Percentiles rank a stretch among this genome's conserved stretches.
Evolutionary conservation across 495 filamentous ascomycete species (phyloP).

Genomic region (Lophiotrema nucula): DNA sequence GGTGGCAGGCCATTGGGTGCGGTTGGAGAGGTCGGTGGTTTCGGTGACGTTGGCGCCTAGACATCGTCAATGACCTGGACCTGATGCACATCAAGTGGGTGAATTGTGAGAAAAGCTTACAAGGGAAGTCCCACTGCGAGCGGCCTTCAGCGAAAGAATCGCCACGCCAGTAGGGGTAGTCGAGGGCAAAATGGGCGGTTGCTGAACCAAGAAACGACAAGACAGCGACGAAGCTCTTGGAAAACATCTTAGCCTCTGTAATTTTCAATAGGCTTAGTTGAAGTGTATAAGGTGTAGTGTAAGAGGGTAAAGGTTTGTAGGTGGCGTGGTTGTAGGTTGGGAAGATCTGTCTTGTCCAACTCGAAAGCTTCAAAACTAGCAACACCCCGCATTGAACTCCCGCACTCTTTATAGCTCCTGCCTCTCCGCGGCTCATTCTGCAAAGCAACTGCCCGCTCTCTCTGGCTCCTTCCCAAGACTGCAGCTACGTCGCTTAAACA

Average conservation of each 20-base stretch:
- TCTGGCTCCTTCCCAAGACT: too few species aligned
- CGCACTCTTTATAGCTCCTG: too few species aligned
- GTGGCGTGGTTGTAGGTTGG: too few species aligned
- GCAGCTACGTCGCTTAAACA: too few species aligned
- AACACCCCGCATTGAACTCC: too few species aligned
- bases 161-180: slow-evolving; percentile 58
- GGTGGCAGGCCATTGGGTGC: slow-evolving; percentile 59
- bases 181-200: slow-evolving; percentile 57
- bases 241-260: slow-evolving; percentile 2
- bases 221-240: slow-evolving; percentile 37
- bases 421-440: too few species aligned
- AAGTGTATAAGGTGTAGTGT: too few species aligned
- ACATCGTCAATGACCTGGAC: not conserved
- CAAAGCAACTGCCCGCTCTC: too few species aligned
- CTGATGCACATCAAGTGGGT: not conserved
- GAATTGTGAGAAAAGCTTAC: slow-evolving; percentile 40
- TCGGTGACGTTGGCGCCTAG: slow-evolving; percentile 57
- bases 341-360: too few species aligned
- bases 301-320: too few species aligned
- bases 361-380: too few species aligned
- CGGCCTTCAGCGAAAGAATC: slow-evolving; percentile 46
- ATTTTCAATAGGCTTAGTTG: too few species aligned
- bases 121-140: slow-evolving; percentile 59
- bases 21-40: slow-evolving; percentile 46
- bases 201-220: slow-evolving; percentile 42